Percentiles rank a stretch among this genome's conserved stretches.
Evolutionary conservation across 176 grass and related monocot species (phyloP).

Genomic region (Avena eriantha): DNA sequence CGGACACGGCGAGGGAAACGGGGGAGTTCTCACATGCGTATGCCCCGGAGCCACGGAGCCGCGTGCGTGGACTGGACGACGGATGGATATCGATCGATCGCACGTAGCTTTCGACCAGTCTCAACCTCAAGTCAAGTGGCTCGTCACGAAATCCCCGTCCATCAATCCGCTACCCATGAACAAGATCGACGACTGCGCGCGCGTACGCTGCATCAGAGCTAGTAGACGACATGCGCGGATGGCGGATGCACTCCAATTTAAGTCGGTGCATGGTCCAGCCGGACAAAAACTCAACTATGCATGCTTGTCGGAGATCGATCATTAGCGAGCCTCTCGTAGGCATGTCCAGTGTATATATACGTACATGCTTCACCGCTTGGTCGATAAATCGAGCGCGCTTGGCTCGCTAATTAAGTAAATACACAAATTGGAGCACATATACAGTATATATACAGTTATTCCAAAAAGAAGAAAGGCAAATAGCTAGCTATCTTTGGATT

Average conservation of each 20-base stretch:
- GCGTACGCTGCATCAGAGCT: too few relatives aligned
- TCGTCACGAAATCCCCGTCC: neutral
- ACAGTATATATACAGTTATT: neutral
- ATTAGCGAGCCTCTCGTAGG: too few relatives aligned
- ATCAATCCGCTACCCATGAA: neutral
- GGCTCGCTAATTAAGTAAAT: too few relatives aligned
- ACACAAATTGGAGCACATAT: too few relatives aligned
- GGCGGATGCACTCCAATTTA: neutral
- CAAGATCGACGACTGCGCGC: neutral
- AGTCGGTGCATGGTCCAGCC: neutral
- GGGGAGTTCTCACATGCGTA: slow-evolving; percentile 30
- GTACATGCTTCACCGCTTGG: too few relatives aligned
- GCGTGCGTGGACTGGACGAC: neutral
- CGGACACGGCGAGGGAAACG: slow-evolving; percentile 34
- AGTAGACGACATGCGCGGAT: too few relatives aligned
- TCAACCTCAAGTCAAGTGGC: neutral
- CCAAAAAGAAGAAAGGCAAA: neutral
- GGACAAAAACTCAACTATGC: neutral
- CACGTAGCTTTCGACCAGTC: neutral
- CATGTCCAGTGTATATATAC: too few relatives aligned
- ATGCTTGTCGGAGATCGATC: too few relatives aligned
- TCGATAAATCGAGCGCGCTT: too few relatives aligned
- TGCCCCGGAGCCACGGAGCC: neutral
- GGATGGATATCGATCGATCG: neutral
- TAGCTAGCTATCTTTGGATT: neutral